Conservation (phyloP, 2,329 filamentous ascomycete genomes). For the Aureobasidium zeae region DNA sequence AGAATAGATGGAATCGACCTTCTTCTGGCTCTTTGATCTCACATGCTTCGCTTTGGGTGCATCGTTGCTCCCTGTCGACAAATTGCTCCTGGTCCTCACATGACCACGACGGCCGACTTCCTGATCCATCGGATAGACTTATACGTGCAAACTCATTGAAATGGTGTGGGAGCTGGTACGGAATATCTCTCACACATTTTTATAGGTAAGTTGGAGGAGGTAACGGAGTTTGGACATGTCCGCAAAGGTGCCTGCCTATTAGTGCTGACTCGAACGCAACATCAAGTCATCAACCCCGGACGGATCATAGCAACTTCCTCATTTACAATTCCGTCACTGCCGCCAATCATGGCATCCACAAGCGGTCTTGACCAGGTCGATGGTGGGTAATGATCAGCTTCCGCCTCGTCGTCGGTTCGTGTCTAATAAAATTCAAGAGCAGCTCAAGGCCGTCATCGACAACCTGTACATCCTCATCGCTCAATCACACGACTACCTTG, state of each 20-base stretch:
- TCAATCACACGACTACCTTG: conserved; percentile 52
- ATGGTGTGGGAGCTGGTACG: neutral
- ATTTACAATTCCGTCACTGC: neutral
- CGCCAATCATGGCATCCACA: conserved; percentile 19
- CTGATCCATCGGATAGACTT: conserved; percentile 5
- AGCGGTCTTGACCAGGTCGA: conserved; percentile 28
- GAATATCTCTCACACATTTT: neutral
- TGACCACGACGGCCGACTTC: conserved; percentile 7
- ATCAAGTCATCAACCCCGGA: no score
- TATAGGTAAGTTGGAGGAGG: neutral
- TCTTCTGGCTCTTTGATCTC: conserved; percentile 14
- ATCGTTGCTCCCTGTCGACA: conserved; percentile 1
- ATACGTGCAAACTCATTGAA: neutral
- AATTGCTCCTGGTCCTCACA: conserved; percentile 12
- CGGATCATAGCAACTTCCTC: conserved; percentile 2
- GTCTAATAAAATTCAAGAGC: conserved; percentile 29
- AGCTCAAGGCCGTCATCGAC: conserved; percentile 53
- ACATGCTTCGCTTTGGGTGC: conserved; percentile 31
- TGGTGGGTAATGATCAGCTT: conserved; percentile 21
- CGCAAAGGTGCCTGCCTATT: neutral
- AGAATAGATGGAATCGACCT: conserved; percentile 32
- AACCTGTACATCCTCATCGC: conserved; percentile 51
- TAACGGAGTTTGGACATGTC: conserved; percentile 1
- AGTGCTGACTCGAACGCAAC: no score
- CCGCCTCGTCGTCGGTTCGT: neutral